phyloP scores from a whole-genome alignment of 495 filamentous ascomycete genomes.

The Daldinia concentrica region DNA sequence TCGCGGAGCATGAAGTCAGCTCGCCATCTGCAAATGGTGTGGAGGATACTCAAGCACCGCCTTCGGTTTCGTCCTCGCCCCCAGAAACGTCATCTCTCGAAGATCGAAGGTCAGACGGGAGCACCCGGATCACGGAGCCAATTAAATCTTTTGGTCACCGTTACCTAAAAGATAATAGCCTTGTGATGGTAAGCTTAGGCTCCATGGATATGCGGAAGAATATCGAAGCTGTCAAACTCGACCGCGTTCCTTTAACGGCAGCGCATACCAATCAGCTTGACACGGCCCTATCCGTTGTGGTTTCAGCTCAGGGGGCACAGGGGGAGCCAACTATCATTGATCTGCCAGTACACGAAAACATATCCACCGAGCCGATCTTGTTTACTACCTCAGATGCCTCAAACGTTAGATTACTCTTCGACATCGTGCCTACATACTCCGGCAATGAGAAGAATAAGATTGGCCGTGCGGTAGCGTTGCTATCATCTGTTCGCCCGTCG shows the following conservation, averaged over 20 bases:
- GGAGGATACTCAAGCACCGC: conserved; percentile 49
- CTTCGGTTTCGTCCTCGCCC: conserved; percentile 52
- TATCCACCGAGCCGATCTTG: conserved; percentile 88
- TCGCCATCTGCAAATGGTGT: conserved; percentile 19
- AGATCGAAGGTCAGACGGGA: conserved; percentile 57
- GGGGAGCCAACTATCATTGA: conserved; percentile 91
- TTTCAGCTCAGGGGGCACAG: conserved; percentile 86
- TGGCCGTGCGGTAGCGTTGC: conserved; percentile 89
- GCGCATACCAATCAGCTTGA: conserved; percentile 93
- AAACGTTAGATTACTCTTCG: conserved; percentile 90
- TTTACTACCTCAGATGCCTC: conserved; percentile 81
- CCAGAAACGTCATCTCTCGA: conserved; percentile 62
- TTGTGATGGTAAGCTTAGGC: conserved; percentile 91
- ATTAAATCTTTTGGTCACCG: conserved; percentile 96
- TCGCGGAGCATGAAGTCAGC: conserved; percentile 54
- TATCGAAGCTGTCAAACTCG: conserved; percentile 82
- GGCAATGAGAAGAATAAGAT: conserved; percentile 88
- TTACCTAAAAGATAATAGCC: conserved; percentile 87
- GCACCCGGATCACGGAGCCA: conserved; percentile 66
- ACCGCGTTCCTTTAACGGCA: conserved; percentile 83
- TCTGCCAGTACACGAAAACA: conserved; percentile 91
- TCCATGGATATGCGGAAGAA: conserved; percentile 92
- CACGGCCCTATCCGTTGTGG: conserved; percentile 88
- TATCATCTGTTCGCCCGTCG: conserved; percentile 82
- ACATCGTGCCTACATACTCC: conserved; percentile 96